Conservation (phyloP, 441 rosid genomes). For the Corymbia citriodora region DNA sequence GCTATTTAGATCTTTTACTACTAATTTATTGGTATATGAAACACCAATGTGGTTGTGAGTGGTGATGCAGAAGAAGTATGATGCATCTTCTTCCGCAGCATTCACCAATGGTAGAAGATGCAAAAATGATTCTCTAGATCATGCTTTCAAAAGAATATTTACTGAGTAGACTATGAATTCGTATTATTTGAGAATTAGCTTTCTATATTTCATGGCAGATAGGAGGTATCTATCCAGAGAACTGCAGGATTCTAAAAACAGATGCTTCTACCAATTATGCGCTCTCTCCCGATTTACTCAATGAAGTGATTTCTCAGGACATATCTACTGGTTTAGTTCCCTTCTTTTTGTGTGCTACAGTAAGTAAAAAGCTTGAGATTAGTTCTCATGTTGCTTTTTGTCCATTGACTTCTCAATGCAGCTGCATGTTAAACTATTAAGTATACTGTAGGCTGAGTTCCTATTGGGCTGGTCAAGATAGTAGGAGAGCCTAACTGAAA, state of each 20-base stretch:
- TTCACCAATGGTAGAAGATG: neutral
- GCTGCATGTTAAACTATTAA: neutral
- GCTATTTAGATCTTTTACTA: neutral
- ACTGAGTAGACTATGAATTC: neutral
- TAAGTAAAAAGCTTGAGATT: conserved; percentile 22
- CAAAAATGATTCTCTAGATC: neutral
- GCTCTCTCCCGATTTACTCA: conserved; percentile 46
- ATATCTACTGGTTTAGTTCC: conserved; percentile 63
- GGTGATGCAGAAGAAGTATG: neutral
- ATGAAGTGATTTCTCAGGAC: conserved; percentile 54
- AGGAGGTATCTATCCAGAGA: conserved; percentile 66
- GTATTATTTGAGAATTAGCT: neutral
- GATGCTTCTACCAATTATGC: conserved; percentile 64
- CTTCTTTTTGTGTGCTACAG: conserved; percentile 77
- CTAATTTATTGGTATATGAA: neutral
- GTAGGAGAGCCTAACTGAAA: neutral
- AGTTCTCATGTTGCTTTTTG: neutral
- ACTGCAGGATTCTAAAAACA: conserved; percentile 58
- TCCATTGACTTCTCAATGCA: neutral
- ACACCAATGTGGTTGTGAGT: neutral
- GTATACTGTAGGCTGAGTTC: neutral
- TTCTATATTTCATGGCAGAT: conserved; percentile 39
- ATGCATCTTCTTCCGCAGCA: neutral
- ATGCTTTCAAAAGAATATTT: neutral
- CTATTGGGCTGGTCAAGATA: neutral